Percentiles rank a stretch among this genome's conserved stretches.
These are phyloP conservation scores for Akanthomyces dipterigenus DNA, from an alignment of 2,329 filamentous ascomycete genomes.

Conservation along the genomic window DNA sequence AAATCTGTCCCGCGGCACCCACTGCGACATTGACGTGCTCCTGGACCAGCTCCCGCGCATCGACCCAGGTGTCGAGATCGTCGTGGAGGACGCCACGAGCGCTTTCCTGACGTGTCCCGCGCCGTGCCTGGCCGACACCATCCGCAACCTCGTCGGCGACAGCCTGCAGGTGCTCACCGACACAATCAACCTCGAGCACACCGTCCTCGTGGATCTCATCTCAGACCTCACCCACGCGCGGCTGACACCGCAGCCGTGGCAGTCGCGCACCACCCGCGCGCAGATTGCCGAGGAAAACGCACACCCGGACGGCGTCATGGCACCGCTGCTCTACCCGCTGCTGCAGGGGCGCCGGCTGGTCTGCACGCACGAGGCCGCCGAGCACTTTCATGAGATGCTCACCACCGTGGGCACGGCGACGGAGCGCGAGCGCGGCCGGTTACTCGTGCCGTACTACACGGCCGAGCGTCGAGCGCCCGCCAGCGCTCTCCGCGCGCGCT, in stretches of 20 bases:
- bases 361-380: slow-evolving; percentile 32
- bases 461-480: slow-evolving; percentile 13
- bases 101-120: slow-evolving; percentile 17
- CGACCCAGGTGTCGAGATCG: slow-evolving; percentile 26
- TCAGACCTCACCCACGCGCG: slow-evolving; percentile 33
- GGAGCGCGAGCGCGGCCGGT: slow-evolving; percentile 28
- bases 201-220: slow-evolving; percentile 33
- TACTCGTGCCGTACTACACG: slow-evolving; percentile 25
- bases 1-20: slow-evolving; percentile 23
- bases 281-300: slow-evolving; percentile 30
- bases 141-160: slow-evolving; percentile 25
- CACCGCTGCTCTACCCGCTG: slow-evolving; percentile 29
- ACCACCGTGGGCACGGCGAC: slow-evolving; percentile 30
- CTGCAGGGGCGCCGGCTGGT: slow-evolving; percentile 26
- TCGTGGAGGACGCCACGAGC: slow-evolving; percentile 25
- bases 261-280: slow-evolving; percentile 24
- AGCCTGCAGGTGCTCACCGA: slow-evolving; percentile 24
- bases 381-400: slow-evolving; percentile 32
- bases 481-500: slow-evolving; percentile 19
- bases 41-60: slow-evolving; percentile 25
- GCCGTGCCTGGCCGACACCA: slow-evolving; percentile 16
- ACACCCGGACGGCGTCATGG: slow-evolving; percentile 25
- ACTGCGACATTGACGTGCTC: slow-evolving; percentile 25
- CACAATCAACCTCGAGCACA: slow-evolving; percentile 35
- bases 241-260: slow-evolving; percentile 28